Evolutionary conservation across 441 rosid genomes (phyloP), one percentile per base, ranked within the genome.

Genomic region (Aleurites moluccanus): DNA sequence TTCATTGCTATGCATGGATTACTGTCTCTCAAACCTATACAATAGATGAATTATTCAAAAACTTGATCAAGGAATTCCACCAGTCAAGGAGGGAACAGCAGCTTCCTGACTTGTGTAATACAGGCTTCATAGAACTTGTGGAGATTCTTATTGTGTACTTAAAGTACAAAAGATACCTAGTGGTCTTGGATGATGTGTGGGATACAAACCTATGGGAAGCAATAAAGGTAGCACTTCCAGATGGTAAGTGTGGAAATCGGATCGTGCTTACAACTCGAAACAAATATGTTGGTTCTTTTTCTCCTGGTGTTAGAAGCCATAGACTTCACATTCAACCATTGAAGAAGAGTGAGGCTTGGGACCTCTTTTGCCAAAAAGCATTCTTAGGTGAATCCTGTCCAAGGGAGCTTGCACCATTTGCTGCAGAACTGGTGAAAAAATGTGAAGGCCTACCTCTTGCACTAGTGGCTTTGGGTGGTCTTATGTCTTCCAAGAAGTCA

Each of bases 161-260:
- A 75, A 64, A 79, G 44, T 30, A 69, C 7, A 82, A 77, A 78
- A 74, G 74, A 64, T 85, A 74, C 76, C 57, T 85, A 35, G 75
- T 83, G 61, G 82, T 79, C 38, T 65, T 84, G 15, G 86, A 85
- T 78, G 83, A 85, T 77, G 80, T 79, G 21, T 85, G 85, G 85
- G 61, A 42, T 45, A 73, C 55, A 16, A 72, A 62, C 25, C 69
- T 83, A 13, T 79, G 81, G 84, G 59, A 59, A 35, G 78, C 72
- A 78, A 83, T 85, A 52, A 77, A 73, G 11, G 72, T 80, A 0
- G 73, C 79, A 44, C 50, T 86, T 73, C 86, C 84, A 0, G 79
- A 86, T 73, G 73, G 80, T 40, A 20, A 73, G 50, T 27, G 49
- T 0, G 82, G 83, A 64, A 86, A 85, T 15, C 70, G 85, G 63